Conservation (phyloP, 1,284 basidiomycete species). For the Puccinia brachypodii region DNA sequence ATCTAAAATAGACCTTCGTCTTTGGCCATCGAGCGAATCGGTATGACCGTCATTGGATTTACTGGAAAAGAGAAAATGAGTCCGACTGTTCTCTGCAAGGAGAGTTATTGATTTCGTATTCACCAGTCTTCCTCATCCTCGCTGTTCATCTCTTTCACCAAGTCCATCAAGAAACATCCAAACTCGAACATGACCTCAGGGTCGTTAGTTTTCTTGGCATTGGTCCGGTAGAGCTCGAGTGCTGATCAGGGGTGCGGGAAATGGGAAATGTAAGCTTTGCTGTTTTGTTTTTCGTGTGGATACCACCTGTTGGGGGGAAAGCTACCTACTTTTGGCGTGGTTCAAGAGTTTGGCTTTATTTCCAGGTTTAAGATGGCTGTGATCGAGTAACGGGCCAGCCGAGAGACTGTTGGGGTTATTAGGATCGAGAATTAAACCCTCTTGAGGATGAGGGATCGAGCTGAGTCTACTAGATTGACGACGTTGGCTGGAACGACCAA, state of each 20-base stretch:
- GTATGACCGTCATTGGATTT: constrained; percentile 15
- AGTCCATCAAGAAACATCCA: constrained; percentile 97
- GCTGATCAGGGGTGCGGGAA: too few relatives aligned
- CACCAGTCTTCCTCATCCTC: constrained; percentile 49
- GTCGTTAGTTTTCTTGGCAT: constrained; percentile 98
- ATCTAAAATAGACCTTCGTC: constrained; percentile 27
- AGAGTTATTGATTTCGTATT: constrained; percentile 14
- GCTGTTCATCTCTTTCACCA: constrained; percentile 59
- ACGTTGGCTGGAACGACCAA: background rate
- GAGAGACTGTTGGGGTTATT: constrained; percentile 14
- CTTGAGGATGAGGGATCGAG: constrained; percentile 20
- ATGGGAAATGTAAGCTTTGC: background rate
- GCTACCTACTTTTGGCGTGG: constrained; percentile 70
- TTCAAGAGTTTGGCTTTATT: constrained; percentile 87
- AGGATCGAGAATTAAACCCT: background rate
- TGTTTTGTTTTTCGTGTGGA: background rate
- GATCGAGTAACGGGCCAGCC: constrained; percentile 67
- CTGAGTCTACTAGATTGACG: constrained; percentile 3
- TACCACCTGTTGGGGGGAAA: background rate
- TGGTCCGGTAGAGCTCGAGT: constrained; percentile 91
- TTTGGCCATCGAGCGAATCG: constrained; percentile 47
- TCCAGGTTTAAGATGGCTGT: constrained; percentile 90
- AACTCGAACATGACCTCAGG: constrained; percentile 97
- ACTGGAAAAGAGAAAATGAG: background rate
- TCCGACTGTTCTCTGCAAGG: constrained; percentile 1